Evolutionary conservation across 139 green algal species (phyloP).

Genomic region (Asterochloris erici): DNA sequence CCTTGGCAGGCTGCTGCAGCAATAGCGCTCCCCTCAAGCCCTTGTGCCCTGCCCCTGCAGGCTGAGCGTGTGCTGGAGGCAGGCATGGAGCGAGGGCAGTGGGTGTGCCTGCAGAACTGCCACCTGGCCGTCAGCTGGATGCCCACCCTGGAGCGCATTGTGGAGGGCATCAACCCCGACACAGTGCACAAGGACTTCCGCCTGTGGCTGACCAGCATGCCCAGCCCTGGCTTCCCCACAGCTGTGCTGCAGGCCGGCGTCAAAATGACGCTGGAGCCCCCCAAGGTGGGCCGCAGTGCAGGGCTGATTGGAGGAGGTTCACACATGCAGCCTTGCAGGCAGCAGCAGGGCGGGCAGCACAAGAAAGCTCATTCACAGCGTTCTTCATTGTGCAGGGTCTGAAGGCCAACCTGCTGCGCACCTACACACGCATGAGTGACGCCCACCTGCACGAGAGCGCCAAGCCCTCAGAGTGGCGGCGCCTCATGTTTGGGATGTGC

Average conservation of each 20-base stretch:
- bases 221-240: slow-evolving; percentile 57
- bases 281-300: slow-evolving; percentile 36
- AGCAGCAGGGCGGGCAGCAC: not conserved
- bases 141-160: slow-evolving; percentile 46
- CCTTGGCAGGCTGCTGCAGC: too few relatives aligned
- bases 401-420: slow-evolving; percentile 68
- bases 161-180: slow-evolving; percentile 34
- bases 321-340: not conserved
- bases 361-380: not conserved
- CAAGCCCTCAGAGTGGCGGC: slow-evolving; percentile 53
- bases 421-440: slow-evolving; percentile 56
- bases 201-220: slow-evolving; percentile 87
- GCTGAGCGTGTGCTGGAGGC: slow-evolving; percentile 52
- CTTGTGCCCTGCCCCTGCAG: not conserved
- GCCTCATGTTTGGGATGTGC: slow-evolving; percentile 63
- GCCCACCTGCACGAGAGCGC: slow-evolving; percentile 40
- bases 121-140: slow-evolving; percentile 69
- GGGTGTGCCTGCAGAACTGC: slow-evolving; percentile 88
- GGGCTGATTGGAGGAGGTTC: not conserved
- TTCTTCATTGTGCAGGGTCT: slow-evolving; percentile 39
- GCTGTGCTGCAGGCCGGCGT: slow-evolving; percentile 69
- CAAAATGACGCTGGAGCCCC: slow-evolving; percentile 77
- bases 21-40: too few relatives aligned
- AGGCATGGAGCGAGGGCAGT: slow-evolving; percentile 58
- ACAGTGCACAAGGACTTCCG: slow-evolving; percentile 68